Evolutionary conservation across 257 asterid genomes (phyloP), one percentile per base, ranked within the genome.

Genomic region (Avicennia marina): DNA sequence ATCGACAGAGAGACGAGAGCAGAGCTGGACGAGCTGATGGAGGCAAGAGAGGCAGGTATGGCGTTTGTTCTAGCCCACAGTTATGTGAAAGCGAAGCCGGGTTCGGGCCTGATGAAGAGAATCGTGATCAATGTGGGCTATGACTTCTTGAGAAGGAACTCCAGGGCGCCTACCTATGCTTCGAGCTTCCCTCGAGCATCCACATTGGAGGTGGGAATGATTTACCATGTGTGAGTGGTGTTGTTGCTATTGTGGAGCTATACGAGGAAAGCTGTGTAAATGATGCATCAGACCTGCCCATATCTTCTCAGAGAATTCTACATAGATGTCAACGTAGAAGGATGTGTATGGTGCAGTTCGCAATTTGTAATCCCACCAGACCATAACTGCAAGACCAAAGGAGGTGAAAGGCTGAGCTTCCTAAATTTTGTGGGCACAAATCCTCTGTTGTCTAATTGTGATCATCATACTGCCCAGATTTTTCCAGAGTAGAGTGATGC

Each of bases 131-230:
- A 88, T 17, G 72, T 82, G 15, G 83, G 87, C 0, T 88, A 85
- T 64, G 96, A 85, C 50, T 91, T 91, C 89, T 67, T 91, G 74
- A 63, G 94, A 19, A 74, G 98, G 80, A 91, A 91, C 51, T 76
- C 93, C 10, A 60, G 96, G 15, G 80, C 78, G 7, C 88, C 96
- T n/a, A 81, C 95, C 0, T 83, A 85, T 63, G 93, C 82, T 3
- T 62, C 81, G 61, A 87, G 88, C 53, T 87, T 90, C 48, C 94
- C 95, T 26, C 81, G 82, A 0, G 98, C 95, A 1, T 85, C 98
- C 4, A 88, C 98, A 2, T 72, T 91, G 43, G 95, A 91, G 80
- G 98, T 91, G 43, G 98, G 96, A 0, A 91, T 87, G 98, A 51
- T 91, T 25, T 91, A 85, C 78, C 94, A 72, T 64, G 98, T 90